Conservation (phyloP, 306 rosid species). For the Dalbergia cultrata region DNA sequence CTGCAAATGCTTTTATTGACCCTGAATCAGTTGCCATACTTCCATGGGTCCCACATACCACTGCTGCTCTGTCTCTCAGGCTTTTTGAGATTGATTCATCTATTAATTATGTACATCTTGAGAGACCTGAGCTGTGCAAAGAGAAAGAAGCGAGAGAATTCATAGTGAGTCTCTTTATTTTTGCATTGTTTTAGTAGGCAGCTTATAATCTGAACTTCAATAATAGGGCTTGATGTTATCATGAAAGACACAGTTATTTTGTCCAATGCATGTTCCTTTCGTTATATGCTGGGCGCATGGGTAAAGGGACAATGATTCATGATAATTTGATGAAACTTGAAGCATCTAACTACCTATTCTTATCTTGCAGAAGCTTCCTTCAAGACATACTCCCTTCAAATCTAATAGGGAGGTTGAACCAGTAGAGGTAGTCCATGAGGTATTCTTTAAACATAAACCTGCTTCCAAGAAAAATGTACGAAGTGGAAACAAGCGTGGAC, state of each 20-base stretch:
- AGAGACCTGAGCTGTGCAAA: constrained; percentile 63
- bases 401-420: constrained; percentile 64
- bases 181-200: constrained; percentile 2
- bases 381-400: constrained; percentile 65
- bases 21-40: constrained; percentile 66
- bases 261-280: constrained; percentile 6
- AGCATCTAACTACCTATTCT: constrained; percentile 25
- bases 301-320: constrained; percentile 8
- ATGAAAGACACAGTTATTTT: constrained; percentile 1
- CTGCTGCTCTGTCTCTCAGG: constrained; percentile 89
- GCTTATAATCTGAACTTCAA: constrained; percentile 23
- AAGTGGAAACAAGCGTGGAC: constrained; percentile 72
- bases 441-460: constrained; percentile 54
- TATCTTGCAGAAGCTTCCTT: constrained; percentile 69
- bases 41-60: constrained; percentile 95
- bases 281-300: constrained; percentile 10
- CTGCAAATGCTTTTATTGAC: constrained; percentile 54
- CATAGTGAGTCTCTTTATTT: constrained; percentile 56
- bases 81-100: constrained; percentile 86
- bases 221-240: constrained; percentile 17
- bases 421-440: constrained; percentile 54
- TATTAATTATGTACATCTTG: constrained; percentile 60
- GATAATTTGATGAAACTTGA: constrained; percentile 30
- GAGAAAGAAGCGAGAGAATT: constrained; percentile 62
- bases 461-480: constrained; percentile 61